phyloP scores from a whole-genome alignment of 257 asterid species.

The Gentiana straminea region DNA sequence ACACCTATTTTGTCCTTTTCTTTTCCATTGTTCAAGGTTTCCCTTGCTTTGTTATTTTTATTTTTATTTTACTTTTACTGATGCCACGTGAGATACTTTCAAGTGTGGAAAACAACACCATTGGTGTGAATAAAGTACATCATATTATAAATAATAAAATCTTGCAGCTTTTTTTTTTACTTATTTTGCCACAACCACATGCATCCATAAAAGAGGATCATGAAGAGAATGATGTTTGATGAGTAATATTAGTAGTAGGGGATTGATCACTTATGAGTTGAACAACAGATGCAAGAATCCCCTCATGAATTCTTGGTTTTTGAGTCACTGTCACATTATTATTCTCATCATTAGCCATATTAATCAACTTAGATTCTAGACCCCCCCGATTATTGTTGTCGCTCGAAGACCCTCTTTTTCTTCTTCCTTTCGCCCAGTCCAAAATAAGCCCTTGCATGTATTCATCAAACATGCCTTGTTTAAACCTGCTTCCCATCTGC shows the following conservation, averaged over 20 bases:
- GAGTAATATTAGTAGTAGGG: slow-evolving; percentile 1
- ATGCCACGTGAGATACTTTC: too few species aligned
- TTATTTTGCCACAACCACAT: too few species aligned
- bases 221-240: slow-evolving; percentile 14
- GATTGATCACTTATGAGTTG: slow-evolving; percentile 25
- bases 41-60: too few species aligned
- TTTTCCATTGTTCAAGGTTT: too few species aligned
- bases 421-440: slow-evolving; percentile 20
- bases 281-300: slow-evolving; percentile 17
- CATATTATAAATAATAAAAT: too few species aligned
- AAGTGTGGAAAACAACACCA: too few species aligned
- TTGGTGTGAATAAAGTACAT: too few species aligned
- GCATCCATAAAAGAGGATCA: not conserved
- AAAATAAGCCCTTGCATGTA: slow-evolving; percentile 9
- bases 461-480: slow-evolving; percentile 40
- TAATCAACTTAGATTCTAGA: slow-evolving; percentile 5
- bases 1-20: too few species aligned
- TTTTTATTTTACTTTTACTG: too few species aligned
- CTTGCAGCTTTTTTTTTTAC: too few species aligned
- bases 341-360: slow-evolving; percentile 20
- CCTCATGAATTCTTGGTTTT: slow-evolving; percentile 13
- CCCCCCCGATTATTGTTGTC: not conserved
- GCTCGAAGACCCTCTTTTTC: slow-evolving; percentile 9
- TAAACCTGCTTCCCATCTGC: slow-evolving; percentile 80
- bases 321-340: slow-evolving; percentile 25